Percentiles rank a stretch among this genome's conserved stretches.
Conservation (phyloP, 345 rosid species). For the Hibiscus tridactylites region DNA sequence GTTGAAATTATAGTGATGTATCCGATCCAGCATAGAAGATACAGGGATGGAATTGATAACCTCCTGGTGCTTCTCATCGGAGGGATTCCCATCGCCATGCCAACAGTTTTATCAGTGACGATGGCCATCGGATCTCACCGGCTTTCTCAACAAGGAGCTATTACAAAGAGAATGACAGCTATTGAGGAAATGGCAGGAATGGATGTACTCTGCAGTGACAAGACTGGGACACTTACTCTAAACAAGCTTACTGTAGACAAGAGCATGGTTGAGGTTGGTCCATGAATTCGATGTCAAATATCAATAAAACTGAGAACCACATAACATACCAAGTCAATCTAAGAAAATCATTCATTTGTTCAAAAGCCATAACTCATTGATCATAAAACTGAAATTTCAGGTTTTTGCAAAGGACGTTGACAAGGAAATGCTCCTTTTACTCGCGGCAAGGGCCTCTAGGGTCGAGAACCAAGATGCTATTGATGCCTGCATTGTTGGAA, state of each 20-base stretch:
- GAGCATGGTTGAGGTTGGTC: conserved; percentile 4
- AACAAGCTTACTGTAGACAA: conserved; percentile 2
- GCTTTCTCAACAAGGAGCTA: conserved; percentile 3
- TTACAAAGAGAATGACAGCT: not conserved
- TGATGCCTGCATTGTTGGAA: conserved; percentile 5
- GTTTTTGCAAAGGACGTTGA: not conserved
- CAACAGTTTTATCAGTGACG: not conserved
- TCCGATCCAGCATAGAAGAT: not conserved
- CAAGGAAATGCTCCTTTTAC: conserved; percentile 2
- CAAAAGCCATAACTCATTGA: not conserved
- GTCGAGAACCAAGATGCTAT: conserved; percentile 13
- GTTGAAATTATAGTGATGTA: not conserved
- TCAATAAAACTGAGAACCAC: not conserved
- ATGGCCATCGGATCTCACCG: conserved; percentile 1
- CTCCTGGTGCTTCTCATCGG: not conserved
- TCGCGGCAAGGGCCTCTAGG: not conserved
- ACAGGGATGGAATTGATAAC: not conserved
- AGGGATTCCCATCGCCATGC: conserved; percentile 2
- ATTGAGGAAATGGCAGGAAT: conserved; percentile 44
- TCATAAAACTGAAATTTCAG: not conserved
- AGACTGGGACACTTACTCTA: conserved; percentile 2
- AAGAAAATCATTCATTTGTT: not conserved
- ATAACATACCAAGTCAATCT: not conserved
- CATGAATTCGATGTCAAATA: not conserved
- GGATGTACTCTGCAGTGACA: conserved; percentile 17